Evolutionary conservation across 2,329 filamentous ascomycete genomes (phyloP).

Genomic region (Magnaporthiopsis incrustans): DNA sequence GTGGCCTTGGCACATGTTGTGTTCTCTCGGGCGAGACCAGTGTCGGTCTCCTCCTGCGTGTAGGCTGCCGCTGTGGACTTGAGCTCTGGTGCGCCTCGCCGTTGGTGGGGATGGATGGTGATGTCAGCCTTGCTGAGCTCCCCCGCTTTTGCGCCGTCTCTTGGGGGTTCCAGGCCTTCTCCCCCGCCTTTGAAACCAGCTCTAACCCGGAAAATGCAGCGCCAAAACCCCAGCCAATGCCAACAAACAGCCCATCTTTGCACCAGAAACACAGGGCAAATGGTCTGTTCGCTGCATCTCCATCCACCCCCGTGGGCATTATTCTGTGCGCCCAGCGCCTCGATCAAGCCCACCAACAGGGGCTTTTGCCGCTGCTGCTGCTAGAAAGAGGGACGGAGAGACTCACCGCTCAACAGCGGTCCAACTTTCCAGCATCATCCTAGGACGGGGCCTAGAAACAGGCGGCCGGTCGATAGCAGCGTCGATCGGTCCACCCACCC

Average conservation of each 20-base stretch:
- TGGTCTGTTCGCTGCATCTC: not conserved
- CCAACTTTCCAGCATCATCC: not conserved
- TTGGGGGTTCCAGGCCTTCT: not conserved
- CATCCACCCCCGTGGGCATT: not conserved
- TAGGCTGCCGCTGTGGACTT: too few species aligned
- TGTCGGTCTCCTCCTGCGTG: too few species aligned
- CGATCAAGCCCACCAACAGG: not conserved
- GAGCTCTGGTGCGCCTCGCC: too few species aligned
- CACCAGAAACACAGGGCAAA: not conserved
- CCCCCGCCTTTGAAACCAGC: too few species aligned
- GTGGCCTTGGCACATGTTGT: conserved; percentile 1
- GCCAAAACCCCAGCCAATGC: too few species aligned
- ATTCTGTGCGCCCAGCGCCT: too few species aligned
- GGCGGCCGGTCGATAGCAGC: not conserved
- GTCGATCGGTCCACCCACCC: not conserved
- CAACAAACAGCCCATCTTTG: too few species aligned
- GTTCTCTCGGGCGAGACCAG: too few species aligned
- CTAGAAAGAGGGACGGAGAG: not conserved
- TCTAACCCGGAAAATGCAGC: too few species aligned
- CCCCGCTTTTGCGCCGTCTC: too few species aligned
- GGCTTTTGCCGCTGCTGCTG: not conserved
- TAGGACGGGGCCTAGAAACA: not conserved
- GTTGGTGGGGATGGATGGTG: too few species aligned
- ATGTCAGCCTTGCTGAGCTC: too few species aligned
- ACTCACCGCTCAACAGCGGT: not conserved